Conservation (phyloP, 768 basidiomycete species). For the Trichaptum fuscoviolaceum region DNA sequence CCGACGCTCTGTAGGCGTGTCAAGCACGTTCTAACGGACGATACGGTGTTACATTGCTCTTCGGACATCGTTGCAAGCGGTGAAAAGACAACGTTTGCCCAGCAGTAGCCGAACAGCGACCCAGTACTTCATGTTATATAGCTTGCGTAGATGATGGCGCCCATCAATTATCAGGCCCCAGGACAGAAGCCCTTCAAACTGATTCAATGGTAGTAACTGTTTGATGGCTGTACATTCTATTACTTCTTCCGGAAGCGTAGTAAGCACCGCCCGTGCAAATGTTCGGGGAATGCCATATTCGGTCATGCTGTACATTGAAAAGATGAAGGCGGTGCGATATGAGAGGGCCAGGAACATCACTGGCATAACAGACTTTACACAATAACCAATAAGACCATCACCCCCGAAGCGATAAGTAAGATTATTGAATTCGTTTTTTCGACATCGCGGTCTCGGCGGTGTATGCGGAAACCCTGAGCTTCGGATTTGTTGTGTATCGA, state of each 20-base stretch:
- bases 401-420: too few species aligned
- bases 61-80: neutral
- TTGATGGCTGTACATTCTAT: neutral
- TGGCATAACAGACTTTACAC: too few species aligned
- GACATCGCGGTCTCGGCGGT: neutral
- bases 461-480: too few species aligned
- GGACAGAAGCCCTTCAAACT: neutral
- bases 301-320: too few species aligned
- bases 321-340: neutral
- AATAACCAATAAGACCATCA: too few species aligned
- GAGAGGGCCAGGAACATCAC: neutral
- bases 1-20: slow-evolving; percentile 32
- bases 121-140: neutral
- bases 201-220: neutral
- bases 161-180: neutral
- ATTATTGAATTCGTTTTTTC: too few species aligned
- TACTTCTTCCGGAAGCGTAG: neutral
- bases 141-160: neutral
- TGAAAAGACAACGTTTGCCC: neutral
- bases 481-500: too few species aligned
- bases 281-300: neutral
- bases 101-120: neutral
- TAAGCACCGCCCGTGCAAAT: neutral
- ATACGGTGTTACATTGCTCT: neutral
- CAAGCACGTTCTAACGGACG: slow-evolving; percentile 17